phyloP scores from a whole-genome alignment of 257 asterid species.

The Lycium ferocissimum region DNA sequence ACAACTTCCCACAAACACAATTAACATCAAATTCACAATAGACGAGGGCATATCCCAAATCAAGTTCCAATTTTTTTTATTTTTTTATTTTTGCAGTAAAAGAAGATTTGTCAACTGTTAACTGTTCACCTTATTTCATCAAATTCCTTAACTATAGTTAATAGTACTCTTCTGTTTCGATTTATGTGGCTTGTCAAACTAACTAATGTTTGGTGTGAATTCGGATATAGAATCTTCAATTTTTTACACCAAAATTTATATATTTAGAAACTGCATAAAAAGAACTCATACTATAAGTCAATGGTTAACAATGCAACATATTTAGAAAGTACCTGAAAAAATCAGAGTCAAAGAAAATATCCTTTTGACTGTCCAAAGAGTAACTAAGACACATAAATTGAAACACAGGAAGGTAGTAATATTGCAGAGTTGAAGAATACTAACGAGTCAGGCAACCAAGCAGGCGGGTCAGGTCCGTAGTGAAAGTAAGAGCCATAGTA shows the following conservation, averaged over 20 bases:
- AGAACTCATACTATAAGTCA: no score
- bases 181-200: no score
- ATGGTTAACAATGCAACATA: background rate
- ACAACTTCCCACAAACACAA: background rate
- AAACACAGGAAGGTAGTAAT: background rate
- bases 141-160: background rate
- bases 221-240: no score
- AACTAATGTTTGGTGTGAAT: no score
- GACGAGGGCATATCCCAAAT: background rate
- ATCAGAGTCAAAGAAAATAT: background rate
- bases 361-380: no score
- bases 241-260: background rate
- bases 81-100: no score
- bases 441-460: conserved; percentile 85
- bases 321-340: background rate
- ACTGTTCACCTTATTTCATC: background rate
- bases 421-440: background rate
- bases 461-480: conserved; percentile 87
- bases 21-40: background rate
- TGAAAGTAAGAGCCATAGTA: conserved; percentile 86
- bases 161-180: background rate
- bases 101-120: background rate
- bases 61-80: background rate
- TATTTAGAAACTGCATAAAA: background rate
- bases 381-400: background rate